Evolutionary conservation across 2,329 filamentous ascomycete species (phyloP).

Genomic region (Scleromitrula shiraiana): DNA sequence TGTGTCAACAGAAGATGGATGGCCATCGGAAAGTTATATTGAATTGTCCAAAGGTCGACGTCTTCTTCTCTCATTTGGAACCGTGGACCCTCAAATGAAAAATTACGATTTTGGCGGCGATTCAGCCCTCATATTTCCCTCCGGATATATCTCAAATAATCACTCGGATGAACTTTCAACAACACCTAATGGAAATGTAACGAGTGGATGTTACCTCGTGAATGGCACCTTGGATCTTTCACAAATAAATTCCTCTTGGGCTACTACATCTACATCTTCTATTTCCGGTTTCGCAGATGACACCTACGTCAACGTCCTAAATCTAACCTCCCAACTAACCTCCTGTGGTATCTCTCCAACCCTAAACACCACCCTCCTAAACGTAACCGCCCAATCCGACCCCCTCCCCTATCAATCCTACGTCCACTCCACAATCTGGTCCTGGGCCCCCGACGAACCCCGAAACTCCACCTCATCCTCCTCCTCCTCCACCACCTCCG

Average conservation of each 20-base stretch:
- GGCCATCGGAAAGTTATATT: conserved; percentile 53
- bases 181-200: conserved; percentile 34
- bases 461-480: conserved; percentile 36
- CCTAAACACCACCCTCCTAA: conserved; percentile 47
- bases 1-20: conserved; percentile 47
- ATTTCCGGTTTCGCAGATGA: conserved; percentile 25
- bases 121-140: conserved; percentile 41
- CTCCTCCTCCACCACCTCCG: conserved; percentile 20
- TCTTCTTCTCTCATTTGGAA: conserved; percentile 47
- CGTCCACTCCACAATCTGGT: conserved; percentile 45
- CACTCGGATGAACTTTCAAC: conserved; percentile 27
- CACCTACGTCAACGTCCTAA: conserved; percentile 27
- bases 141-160: conserved; percentile 35
- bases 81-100: conserved; percentile 47
- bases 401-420: conserved; percentile 42
- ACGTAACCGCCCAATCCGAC: conserved; percentile 41
- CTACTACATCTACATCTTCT: conserved; percentile 29
- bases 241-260: conserved; percentile 46
- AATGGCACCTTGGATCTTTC: conserved; percentile 34
- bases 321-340: conserved; percentile 34
- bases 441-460: conserved; percentile 51
- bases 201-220: conserved; percentile 46
- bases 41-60: conserved; percentile 46
- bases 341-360: conserved; percentile 53
- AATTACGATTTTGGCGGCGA: conserved; percentile 48